phyloP scores from a whole-genome alignment of 768 basidiomycete genomes.

The Lactarius tabidus region DNA sequence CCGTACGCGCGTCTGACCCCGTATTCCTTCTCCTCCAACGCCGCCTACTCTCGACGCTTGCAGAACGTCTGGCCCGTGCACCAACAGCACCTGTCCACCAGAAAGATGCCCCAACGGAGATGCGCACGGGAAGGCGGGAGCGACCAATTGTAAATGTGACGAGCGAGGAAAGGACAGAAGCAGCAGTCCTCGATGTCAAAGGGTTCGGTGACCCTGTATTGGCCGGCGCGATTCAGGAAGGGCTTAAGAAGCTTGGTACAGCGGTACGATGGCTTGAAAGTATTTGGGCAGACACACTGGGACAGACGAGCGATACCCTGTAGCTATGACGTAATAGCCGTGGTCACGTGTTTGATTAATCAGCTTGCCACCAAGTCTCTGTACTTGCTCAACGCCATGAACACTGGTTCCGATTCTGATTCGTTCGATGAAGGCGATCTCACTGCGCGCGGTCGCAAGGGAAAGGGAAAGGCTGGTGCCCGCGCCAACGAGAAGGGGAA shows the following conservation, averaged over 20 bases:
- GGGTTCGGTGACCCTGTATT: slow-evolving; percentile 68
- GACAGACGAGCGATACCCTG: slow-evolving; percentile 2
- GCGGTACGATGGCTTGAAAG: slow-evolving; percentile 51
- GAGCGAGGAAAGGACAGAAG: slow-evolving; percentile 6
- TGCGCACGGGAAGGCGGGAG: slow-evolving; percentile 19
- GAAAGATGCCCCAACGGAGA: slow-evolving; percentile 10
- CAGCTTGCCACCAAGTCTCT: too few relatives aligned
- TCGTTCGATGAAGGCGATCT: slow-evolving; percentile 21
- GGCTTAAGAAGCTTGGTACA: slow-evolving; percentile 37
- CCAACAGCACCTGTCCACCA: slow-evolving; percentile 3
- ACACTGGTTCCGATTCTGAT: slow-evolving; percentile 21
- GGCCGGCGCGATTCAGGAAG: slow-evolving; percentile 40
- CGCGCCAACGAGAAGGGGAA: slow-evolving; percentile 19
- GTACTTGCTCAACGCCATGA: neutral
- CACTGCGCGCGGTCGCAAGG: slow-evolving; percentile 15
- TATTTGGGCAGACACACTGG: slow-evolving; percentile 50
- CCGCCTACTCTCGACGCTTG: slow-evolving; percentile 47
- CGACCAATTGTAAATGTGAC: slow-evolving; percentile 2
- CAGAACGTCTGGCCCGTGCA: slow-evolving; percentile 29
- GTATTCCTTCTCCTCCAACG: slow-evolving; percentile 62
- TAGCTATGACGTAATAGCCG: neutral
- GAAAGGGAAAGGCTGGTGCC: slow-evolving; percentile 4
- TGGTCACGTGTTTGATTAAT: too few relatives aligned
- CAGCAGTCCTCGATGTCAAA: slow-evolving; percentile 39
- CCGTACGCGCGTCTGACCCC: slow-evolving; percentile 56